These are phyloP conservation scores for Acer campestre DNA, from an alignment of 345 rosid species.

Conservation along the genomic window DNA sequence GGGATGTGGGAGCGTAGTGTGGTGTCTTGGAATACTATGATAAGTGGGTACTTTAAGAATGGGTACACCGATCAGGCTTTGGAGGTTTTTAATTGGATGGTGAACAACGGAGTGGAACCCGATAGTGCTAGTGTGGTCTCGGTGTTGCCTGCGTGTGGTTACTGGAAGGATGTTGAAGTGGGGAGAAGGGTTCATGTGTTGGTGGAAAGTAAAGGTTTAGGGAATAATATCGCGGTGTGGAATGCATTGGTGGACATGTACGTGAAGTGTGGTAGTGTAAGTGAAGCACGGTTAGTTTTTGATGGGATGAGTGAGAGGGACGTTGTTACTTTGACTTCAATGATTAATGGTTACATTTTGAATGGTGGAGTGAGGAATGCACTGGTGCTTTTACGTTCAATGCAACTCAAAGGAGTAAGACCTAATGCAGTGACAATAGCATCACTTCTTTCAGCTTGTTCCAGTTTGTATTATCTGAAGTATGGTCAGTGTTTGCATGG, in stretches of 20 bases:
- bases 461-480: constrained; percentile 45
- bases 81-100: constrained; percentile 47
- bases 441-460: constrained; percentile 71
- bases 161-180: constrained; percentile 49
- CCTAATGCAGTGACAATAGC: constrained; percentile 67
- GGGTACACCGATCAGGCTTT: constrained; percentile 50
- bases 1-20: constrained; percentile 45
- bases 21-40: constrained; percentile 71
- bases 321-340: constrained; percentile 71
- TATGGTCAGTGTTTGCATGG: constrained; percentile 73
- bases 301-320: constrained; percentile 53
- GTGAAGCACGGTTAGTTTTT: constrained; percentile 59
- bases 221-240: constrained; percentile 43
- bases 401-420: constrained; percentile 34
- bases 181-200: constrained; percentile 59
- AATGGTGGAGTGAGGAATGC: constrained; percentile 49
- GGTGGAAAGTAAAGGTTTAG: constrained; percentile 47
- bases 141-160: constrained; percentile 61
- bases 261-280: constrained; percentile 57
- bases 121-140: constrained; percentile 59
- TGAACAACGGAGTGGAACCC: constrained; percentile 43
- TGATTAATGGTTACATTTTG: constrained; percentile 56
- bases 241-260: constrained; percentile 73
- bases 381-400: constrained; percentile 39
- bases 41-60: constrained; percentile 64